Evolutionary conservation across 768 basidiomycete species (phyloP), one percentile per base, ranked within the genome.

Genomic region (Kwoniella mangroviensis): DNA sequence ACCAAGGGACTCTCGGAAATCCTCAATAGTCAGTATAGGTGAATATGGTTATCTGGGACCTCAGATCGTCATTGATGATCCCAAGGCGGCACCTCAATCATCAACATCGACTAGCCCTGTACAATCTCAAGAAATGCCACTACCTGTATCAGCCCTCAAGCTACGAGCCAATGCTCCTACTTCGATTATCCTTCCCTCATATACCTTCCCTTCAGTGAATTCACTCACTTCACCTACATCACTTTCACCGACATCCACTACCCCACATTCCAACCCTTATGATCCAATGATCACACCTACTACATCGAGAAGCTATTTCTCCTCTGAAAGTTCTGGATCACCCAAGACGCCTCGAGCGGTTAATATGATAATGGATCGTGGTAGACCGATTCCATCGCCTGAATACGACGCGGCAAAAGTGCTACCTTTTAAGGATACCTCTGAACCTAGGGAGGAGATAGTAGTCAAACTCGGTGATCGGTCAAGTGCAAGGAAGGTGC

Each of bases 31-130:
- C 68, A 77, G 79, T 65, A 73, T 78, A 15, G 57, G 67, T 28
- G 79, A 80, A 53, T 80, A 78, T 58, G 75, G 73, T 15, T 80
- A 80, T 52, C 70, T 80, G 19, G 79, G 64, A 9, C 76, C 79
- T 22, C 70, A 74, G 41, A 80, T 80, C 26, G 69, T 73, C n/a
- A 76, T 78, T 43, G 76, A 80, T 57, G 67, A 43, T 10, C 56
- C 68, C 11, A 65, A 40, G 4, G 24, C n/a, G 24, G 49, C 59
- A 9, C 53, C 65, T 15, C 15, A 4, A 53, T 2, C 45, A 2
- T 24, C 28, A 21, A 49, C n/a, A 43, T 40, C 60, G 59, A 21
- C 49, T 11, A 24, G 1, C 1, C 58, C 21, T 22, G 17, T 43
- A 28, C 54, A 34, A n/a, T 24, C 54, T 10, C 43, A 65, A 17